phyloP scores from a whole-genome alignment of 352 stramenopile species.

The Globisporangium nunn region DNA sequence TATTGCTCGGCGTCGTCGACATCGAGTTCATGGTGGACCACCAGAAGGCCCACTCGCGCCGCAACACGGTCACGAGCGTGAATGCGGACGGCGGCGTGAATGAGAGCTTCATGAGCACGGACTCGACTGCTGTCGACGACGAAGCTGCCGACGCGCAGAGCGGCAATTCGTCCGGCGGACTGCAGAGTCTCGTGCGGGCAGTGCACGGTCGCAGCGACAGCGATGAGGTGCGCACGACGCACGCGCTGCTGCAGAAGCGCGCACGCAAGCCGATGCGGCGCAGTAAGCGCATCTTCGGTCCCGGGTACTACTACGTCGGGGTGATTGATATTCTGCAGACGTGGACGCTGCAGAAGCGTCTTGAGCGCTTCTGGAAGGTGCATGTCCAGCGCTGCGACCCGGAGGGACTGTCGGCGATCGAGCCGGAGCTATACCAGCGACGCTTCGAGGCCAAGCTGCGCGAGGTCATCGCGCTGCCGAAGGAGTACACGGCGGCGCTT shows the following conservation, averaged over 20 bases:
- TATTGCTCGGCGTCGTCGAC: slow-evolving; percentile 82
- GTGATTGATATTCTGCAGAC: slow-evolving; percentile 90
- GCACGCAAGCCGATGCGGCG: slow-evolving; percentile 44
- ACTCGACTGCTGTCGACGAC: slow-evolving; percentile 1
- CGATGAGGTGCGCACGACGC: background rate
- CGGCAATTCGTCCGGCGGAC: background rate
- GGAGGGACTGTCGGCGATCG: slow-evolving; percentile 79
- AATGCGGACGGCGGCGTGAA: slow-evolving; percentile 17
- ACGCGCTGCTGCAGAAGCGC: slow-evolving; percentile 11
- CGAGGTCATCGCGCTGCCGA: slow-evolving; percentile 75
- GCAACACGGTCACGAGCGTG: slow-evolving; percentile 24
- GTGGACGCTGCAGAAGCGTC: slow-evolving; percentile 76
- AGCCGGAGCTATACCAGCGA: slow-evolving; percentile 62
- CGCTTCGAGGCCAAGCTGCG: slow-evolving; percentile 81
- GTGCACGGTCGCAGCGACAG: slow-evolving; percentile 6
- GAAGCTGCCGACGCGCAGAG: slow-evolving; percentile 12
- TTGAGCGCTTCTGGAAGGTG: slow-evolving; percentile 84
- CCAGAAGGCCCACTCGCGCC: slow-evolving; percentile 11
- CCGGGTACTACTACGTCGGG: slow-evolving; percentile 85
- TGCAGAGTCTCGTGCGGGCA: background rate
- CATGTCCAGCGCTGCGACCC: slow-evolving; percentile 55
- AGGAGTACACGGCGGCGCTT: slow-evolving; percentile 24
- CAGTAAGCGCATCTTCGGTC: slow-evolving; percentile 73
- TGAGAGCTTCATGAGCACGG: slow-evolving; percentile 35
- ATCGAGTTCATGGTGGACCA: slow-evolving; percentile 79